Evolutionary conservation across 441 rosid genomes (phyloP), one percentile per base, ranked within the genome.

Genomic region (Euphorbia schlechtendalii): DNA sequence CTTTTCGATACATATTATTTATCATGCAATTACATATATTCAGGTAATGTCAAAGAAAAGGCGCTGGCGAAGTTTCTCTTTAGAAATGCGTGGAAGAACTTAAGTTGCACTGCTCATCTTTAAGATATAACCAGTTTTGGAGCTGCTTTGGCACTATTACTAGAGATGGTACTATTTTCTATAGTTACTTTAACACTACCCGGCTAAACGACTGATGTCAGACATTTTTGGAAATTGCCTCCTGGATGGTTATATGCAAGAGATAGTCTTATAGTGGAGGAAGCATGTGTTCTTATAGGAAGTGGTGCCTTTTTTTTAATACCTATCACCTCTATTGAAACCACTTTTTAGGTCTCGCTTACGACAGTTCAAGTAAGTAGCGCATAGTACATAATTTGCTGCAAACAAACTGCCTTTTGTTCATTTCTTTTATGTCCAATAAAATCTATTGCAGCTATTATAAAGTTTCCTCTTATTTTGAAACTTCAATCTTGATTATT

Each of bases 11-110:
- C 34, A 32, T 2, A 32, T 32, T 32, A 32, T 32, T 32, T 32
- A 32, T 72, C 40, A 27, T 11, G 21, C 46, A 62, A 55, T 41
- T 56, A 54, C 30, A 4, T 32, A 8, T 28, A 74, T 75, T 63
- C 71, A 84, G 86, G 78, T 53, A 58, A 59, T 43, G 57, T 61
- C 75, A 30, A 78, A 77, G 77, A 86, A 77, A 61, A 77, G 81
- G 68, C 57, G 62, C 24, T 55, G 74, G 67, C 69, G 71, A 43
- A 76, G 75, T 56, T 67, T 79, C 71, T 79, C 84, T 32, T 57
- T 73, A 57, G 86, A 69, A 56, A 69, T 66, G 24, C 73, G 67
- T 28, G 74, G 64, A 69, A 77, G 75, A 76, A 51, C 65, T 57
- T 72, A 64, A 76, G 48, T 3, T 46, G 51, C 51, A 36, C 28